These are phyloP conservation scores for Nicotiana benthamiana DNA, from an alignment of 257 asterid genomes.

Conservation along the genomic window DNA sequence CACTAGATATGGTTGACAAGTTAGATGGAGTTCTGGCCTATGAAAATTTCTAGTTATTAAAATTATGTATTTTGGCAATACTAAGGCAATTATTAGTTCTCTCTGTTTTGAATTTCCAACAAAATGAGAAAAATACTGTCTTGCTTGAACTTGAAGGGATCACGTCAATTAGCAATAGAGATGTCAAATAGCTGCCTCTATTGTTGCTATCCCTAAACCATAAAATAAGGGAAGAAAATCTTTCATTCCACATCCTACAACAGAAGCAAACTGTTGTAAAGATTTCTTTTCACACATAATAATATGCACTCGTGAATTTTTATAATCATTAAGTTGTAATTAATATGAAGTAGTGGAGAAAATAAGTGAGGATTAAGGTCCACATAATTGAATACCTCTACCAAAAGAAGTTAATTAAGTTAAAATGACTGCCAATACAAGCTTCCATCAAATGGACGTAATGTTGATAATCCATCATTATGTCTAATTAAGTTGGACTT, in stretches of 20 bases:
- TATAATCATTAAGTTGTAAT: background rate
- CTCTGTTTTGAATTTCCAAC: background rate
- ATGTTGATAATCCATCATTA: constrained; percentile 18
- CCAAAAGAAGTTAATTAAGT: background rate
- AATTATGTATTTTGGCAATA: background rate
- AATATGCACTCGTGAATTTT: background rate
- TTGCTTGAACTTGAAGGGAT: too few species aligned
- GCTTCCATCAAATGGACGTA: constrained; percentile 9
- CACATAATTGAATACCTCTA: constrained; percentile 5
- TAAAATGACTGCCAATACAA: constrained; percentile 4
- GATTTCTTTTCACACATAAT: background rate
- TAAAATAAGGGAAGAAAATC: background rate
- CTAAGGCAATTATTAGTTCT: background rate
- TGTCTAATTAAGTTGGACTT: constrained; percentile 11
- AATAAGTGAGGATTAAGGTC: background rate
- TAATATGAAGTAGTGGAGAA: background rate
- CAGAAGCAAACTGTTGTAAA: too few species aligned
- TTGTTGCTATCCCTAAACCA: background rate
- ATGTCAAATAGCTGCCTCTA: background rate
- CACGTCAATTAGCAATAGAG: too few species aligned
- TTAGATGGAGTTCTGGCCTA: background rate
- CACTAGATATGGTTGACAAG: background rate
- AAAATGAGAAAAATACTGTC: background rate
- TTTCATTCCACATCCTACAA: background rate
- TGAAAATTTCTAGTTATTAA: background rate